Conservation (phyloP, 495 filamentous ascomycete species). For the Pyrenula aspistea region DNA sequence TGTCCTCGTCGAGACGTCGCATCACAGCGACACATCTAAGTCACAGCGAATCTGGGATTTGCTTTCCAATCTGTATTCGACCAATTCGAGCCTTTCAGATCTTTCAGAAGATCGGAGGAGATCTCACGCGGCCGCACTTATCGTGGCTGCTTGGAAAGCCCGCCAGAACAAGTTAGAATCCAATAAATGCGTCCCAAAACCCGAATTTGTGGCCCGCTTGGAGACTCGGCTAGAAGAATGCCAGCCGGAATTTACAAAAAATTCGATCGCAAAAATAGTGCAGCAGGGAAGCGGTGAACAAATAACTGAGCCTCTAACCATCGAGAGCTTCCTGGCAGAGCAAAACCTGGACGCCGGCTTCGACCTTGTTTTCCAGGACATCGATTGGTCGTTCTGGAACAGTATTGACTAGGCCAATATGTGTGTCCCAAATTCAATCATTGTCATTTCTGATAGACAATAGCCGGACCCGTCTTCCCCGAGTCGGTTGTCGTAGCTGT, state of each 20-base stretch:
- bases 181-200: conserved; percentile 1
- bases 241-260: not conserved
- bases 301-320: not conserved
- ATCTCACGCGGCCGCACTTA: conserved; percentile 32
- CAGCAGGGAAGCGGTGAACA: not conserved
- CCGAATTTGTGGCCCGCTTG: conserved; percentile 1
- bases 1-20: conserved; percentile 36
- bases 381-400: conserved; percentile 7
- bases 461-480: no score
- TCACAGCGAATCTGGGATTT: conserved; percentile 39
- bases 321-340: conserved; percentile 1
- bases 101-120: conserved; percentile 36
- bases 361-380: conserved; percentile 5
- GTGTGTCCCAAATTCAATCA: not conserved
- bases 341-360: conserved; percentile 1
- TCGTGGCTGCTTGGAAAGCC: conserved; percentile 43
- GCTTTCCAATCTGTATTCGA: conserved; percentile 36
- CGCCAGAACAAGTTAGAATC: conserved; percentile 7
- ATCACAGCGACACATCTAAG: conserved; percentile 25
- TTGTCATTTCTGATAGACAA: no score
- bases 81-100: conserved; percentile 25
- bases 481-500: no score
- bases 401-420: conserved; percentile 2
- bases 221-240: conserved; percentile 1
- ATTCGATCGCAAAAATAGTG: not conserved